Base-by-base conservation (phyloP, 2,329 filamentous ascomycete genomes). In the Diaporthe longicolla region DNA sequence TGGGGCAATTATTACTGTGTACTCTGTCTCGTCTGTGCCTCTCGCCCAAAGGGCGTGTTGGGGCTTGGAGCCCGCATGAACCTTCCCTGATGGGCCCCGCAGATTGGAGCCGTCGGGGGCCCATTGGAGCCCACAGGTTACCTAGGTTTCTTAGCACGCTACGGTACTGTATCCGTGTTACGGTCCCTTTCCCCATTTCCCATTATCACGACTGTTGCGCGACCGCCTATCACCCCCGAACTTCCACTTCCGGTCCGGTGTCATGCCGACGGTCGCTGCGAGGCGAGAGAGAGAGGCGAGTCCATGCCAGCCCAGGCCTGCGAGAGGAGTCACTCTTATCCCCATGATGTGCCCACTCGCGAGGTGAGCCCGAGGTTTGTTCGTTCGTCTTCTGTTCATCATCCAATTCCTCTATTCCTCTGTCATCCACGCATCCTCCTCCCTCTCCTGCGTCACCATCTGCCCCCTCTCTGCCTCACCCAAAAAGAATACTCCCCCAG, bases 141-240 rank as follows among this genome's bases (percentile, higher is more conserved):
- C n/a, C n/a, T n/a, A n/a, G n/a, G n/a, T n/a, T n/a, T n/a, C n/a
- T n/a, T n/a, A n/a, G n/a, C n/a, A n/a, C 48, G 48, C 48, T 52
- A 52, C 48, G 48, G 48, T 24, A 26, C 48, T 24, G 48, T 52
- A 24, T 26, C 45, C 45, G 45, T 68, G 52, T 58, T 58, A 37
- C 57, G 35, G 32, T 13, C 35, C 35, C 35, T 2, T 37, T 29
- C 45, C 43, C 26, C 61, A 54, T 54, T 7, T 19, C 29, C 55
- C 72, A 72, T 73, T 59, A 72, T 72, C 59, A 40, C 58, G 55
- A 66, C 65, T 54, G 54, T 24, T 52, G 58, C 43, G 58, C 45
- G 63, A 57, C 57, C 66, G 73, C 73, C 57, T 75, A 72, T 75
- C 72, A 74, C 59, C n/a, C 71, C 68, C 72, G 61, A 70, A 68